phyloP scores from a whole-genome alignment of 139 green algal genomes.

The Volvox reticuliferus region DNA sequence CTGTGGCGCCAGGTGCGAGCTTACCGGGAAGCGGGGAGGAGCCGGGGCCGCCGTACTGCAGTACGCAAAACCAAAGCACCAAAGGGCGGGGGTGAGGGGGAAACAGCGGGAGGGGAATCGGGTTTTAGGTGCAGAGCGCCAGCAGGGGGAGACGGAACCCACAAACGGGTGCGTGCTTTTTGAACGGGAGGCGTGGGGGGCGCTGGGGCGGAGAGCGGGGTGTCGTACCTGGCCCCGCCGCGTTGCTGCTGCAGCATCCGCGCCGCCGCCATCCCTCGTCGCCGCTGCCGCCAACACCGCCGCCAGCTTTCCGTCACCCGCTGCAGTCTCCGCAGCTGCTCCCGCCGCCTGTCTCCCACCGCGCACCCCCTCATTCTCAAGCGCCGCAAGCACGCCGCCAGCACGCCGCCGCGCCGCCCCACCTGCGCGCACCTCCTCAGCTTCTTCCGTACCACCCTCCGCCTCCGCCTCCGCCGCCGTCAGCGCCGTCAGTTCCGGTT shows the following conservation, averaged over 20 bases:
- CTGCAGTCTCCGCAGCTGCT: neutral
- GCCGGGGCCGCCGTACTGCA: neutral
- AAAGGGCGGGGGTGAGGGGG: neutral
- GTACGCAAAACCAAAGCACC: neutral
- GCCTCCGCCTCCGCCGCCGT: conserved; percentile 28
- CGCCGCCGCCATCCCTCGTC: neutral
- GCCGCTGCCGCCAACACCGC: conserved; percentile 5
- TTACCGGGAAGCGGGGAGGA: neutral
- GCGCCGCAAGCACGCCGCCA: conserved; percentile 9
- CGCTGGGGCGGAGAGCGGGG: neutral
- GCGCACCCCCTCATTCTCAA: neutral
- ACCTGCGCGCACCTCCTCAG: neutral
- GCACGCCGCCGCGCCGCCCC: conserved; percentile 5
- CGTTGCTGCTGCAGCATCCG: neutral
- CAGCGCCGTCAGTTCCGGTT: conserved; percentile 55
- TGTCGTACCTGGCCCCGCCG: neutral
- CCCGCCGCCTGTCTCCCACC: neutral
- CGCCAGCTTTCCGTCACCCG: neutral
- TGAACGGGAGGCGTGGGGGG: no score
- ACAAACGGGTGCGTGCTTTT: no score
- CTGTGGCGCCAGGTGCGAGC: conserved; percentile 22
- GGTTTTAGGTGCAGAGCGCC: no score
- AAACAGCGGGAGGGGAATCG: neutral
- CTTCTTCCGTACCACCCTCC: conserved; percentile 16
- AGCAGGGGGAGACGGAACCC: no score